Conservation (phyloP, 306 rosid species). For the Comarum palustre region DNA sequence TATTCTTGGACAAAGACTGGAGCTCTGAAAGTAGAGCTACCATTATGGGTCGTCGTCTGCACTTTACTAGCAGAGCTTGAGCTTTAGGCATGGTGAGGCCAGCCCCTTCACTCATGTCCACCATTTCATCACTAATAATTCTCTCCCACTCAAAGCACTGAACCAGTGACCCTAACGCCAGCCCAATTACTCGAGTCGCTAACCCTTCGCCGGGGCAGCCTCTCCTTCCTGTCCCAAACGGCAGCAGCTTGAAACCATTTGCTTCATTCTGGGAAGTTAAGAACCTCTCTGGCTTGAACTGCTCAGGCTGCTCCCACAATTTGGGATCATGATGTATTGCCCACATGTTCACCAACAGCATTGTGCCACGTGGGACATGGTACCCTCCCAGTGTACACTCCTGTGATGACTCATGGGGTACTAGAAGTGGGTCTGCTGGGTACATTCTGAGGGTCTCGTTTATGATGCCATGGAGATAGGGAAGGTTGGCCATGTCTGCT, state of each 20-base stretch:
- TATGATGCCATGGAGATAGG: constrained; percentile 28
- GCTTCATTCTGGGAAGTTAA: neutral
- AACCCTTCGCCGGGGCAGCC: constrained; percentile 32
- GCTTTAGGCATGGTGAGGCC: constrained; percentile 28
- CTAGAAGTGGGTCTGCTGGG: constrained; percentile 31
- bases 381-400: constrained; percentile 30
- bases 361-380: constrained; percentile 36
- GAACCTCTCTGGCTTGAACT: constrained; percentile 37
- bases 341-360: constrained; percentile 37
- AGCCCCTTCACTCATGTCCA: constrained; percentile 33
- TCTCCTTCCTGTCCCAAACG: constrained; percentile 38
- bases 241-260: constrained; percentile 25
- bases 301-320: constrained; percentile 33
- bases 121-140: constrained; percentile 14
- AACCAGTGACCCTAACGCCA: constrained; percentile 17
- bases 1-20: neutral
- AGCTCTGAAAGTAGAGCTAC: constrained; percentile 6
- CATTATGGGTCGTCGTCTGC: constrained; percentile 36
- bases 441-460: constrained; percentile 34
- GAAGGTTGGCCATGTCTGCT: constrained; percentile 27
- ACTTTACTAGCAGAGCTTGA: constrained; percentile 11
- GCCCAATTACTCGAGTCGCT: constrained; percentile 20
- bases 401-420: constrained; percentile 36
- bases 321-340: constrained; percentile 39
- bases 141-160: constrained; percentile 37